Percentiles rank a stretch among this genome's conserved stretches.
Conservation (phyloP, 2,329 filamentous ascomycete species). For the Hypoxylon rubiginosum region DNA sequence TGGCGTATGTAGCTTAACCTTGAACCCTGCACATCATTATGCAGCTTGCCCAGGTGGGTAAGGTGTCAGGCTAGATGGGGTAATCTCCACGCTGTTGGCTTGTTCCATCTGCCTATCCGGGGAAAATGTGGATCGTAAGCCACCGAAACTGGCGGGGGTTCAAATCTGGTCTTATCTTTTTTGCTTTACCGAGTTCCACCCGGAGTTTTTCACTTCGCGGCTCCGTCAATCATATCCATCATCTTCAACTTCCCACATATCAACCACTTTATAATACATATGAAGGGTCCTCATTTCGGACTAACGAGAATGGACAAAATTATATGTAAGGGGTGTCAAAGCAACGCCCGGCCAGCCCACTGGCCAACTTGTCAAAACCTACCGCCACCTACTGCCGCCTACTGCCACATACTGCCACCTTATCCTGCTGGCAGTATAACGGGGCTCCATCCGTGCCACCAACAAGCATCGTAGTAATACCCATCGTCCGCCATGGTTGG, state of each 20-base stretch:
- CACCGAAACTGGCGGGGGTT: conserved; percentile 6
- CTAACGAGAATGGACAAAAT: conserved; percentile 8
- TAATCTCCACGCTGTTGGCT: conserved; percentile 5
- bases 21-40: conserved; percentile 12
- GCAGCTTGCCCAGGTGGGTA: conserved; percentile 10
- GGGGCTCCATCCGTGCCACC: conserved; percentile 24
- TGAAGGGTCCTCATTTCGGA: neutral
- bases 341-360: neutral
- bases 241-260: neutral
- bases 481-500: neutral
- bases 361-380: no score
- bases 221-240: conserved; percentile 15
- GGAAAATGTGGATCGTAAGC: conserved; percentile 19
- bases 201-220: conserved; percentile 28
- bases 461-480: conserved; percentile 21
- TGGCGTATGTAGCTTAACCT: conserved; percentile 17
- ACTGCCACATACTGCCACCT: neutral
- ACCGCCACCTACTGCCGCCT: no score
- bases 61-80: conserved; percentile 6
- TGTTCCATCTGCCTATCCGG: conserved; percentile 30
- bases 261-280: conserved; percentile 7
- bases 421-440: conserved; percentile 19
- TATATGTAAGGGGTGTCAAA: conserved; percentile 5
- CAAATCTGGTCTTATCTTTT: conserved; percentile 11
- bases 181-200: conserved; percentile 12